A percentile compares a stretch with the other conserved stretches of the same genome.
These are phyloP conservation scores for Arthrobotrys sinensis DNA, from an alignment of 2,329 filamentous ascomycete species.

Conservation along the genomic window DNA sequence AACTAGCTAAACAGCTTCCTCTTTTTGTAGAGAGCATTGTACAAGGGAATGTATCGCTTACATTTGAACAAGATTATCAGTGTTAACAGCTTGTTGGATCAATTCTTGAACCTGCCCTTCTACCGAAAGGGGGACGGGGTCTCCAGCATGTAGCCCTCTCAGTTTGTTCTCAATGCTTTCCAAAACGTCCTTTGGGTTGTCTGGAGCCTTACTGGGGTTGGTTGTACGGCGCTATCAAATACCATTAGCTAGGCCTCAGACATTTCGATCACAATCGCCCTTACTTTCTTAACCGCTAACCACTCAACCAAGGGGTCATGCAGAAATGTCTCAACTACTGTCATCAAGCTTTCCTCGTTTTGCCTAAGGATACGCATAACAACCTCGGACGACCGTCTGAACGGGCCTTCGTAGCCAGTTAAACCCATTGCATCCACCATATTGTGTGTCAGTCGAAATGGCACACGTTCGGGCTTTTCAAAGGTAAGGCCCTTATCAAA, in stretches of 20 bases:
- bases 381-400: slow-evolving; percentile 89
- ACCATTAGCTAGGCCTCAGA: background rate
- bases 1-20: background rate
- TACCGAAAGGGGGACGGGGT: slow-evolving; percentile 92
- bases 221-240: slow-evolving; percentile 69
- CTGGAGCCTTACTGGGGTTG: slow-evolving; percentile 71
- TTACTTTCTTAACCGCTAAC: slow-evolving; percentile 78
- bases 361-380: slow-evolving; percentile 86
- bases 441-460: slow-evolving; percentile 97
- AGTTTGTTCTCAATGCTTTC: slow-evolving; percentile 91
- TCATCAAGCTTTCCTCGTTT: slow-evolving; percentile 97
- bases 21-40: background rate
- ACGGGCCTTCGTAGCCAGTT: slow-evolving; percentile 91
- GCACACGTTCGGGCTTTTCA: slow-evolving; percentile 92
- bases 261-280: slow-evolving; percentile 38
- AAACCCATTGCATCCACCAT: slow-evolving; percentile 98
- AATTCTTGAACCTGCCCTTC: slow-evolving; percentile 98
- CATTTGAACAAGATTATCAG: slow-evolving; percentile 87
- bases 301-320: slow-evolving; percentile 97
- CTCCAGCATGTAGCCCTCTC: slow-evolving; percentile 83
- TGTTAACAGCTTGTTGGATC: slow-evolving; percentile 87
- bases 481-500: slow-evolving; percentile 99
- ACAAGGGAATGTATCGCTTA: slow-evolving; percentile 70
- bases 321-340: slow-evolving; percentile 95
- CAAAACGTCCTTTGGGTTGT: slow-evolving; percentile 83